Evolutionary conservation across 176 grass and related monocot genomes (phyloP).

Genomic region (Aegilops sharonensis): DNA sequence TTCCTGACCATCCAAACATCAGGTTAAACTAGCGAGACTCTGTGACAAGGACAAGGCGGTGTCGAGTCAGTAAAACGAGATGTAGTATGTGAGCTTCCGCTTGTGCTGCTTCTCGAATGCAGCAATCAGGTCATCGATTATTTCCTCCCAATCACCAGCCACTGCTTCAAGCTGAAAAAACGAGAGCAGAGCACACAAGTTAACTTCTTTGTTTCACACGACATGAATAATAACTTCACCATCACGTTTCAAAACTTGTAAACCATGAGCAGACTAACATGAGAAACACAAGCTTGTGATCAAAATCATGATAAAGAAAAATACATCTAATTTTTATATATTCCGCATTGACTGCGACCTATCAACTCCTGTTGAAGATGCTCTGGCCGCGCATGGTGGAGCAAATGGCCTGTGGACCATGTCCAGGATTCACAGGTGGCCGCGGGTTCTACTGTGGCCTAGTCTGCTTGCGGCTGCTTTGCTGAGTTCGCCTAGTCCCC

Average conservation of each 20-base stretch:
- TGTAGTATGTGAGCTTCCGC: slow-evolving; percentile 42
- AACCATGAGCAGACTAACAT: background rate
- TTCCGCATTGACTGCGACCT: too few species aligned
- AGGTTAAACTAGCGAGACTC: too few species aligned
- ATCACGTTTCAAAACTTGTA: background rate
- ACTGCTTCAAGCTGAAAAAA: slow-evolving; percentile 39
- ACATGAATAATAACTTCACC: background rate
- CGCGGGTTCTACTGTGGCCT: too few species aligned
- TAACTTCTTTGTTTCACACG: background rate
- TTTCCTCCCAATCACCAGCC: slow-evolving; percentile 42
- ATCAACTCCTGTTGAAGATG: too few species aligned
- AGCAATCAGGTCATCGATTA: slow-evolving; percentile 48
- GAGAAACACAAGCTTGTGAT: background rate
- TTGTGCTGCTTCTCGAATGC: slow-evolving; percentile 52
- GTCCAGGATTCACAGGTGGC: too few species aligned
- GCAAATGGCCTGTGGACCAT: too few species aligned
- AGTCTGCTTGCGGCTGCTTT: too few species aligned
- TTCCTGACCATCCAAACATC: background rate
- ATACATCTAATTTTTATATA: background rate
- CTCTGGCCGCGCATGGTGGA: too few species aligned
- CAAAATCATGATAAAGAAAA: background rate
- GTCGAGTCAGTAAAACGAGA: slow-evolving; percentile 38
- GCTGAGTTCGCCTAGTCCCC: too few species aligned
- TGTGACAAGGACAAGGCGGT: background rate
- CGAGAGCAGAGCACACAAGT: background rate